phyloP scores from a whole-genome alignment of 1,139 yeast species.

The Yamadazyma atmosphaerica region DNA sequence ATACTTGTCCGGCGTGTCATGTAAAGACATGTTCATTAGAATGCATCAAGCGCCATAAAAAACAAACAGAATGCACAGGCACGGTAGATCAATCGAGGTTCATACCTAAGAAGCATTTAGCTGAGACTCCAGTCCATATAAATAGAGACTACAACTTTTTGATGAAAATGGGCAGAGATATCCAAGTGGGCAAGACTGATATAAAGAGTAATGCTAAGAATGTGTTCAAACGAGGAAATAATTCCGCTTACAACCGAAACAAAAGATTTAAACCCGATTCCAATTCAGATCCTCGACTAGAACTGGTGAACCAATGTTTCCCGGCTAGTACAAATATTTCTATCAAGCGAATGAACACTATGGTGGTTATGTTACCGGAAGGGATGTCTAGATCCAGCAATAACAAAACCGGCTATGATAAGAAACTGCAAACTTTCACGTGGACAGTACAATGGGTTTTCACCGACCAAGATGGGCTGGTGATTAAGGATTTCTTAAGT shows the following conservation, averaged over 20 bases:
- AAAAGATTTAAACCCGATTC: conserved; percentile 26
- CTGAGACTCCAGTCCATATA: conserved; percentile 39
- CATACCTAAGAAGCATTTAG: conserved; percentile 45
- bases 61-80: conserved; percentile 65
- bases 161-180: conserved; percentile 55
- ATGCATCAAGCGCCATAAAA: conserved; percentile 75
- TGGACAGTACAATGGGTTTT: conserved; percentile 84
- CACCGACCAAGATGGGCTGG: conserved; percentile 26
- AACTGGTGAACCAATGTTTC: conserved; percentile 22
- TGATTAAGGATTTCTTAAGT: conserved; percentile 36
- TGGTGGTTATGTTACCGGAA: conserved; percentile 53
- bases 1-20: conserved; percentile 84
- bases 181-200: conserved; percentile 54
- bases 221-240: conserved; percentile 32
- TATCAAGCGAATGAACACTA: conserved; percentile 37
- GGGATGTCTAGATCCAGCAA: conserved; percentile 73
- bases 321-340: conserved; percentile 26
- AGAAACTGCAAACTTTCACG: conserved; percentile 55
- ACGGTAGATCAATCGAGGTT: conserved; percentile 60
- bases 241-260: conserved; percentile 16
- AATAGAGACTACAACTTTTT: conserved; percentile 86
- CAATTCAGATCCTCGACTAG: conserved; percentile 26
- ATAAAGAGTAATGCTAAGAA: conserved; percentile 35
- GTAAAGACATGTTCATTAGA: conserved; percentile 64
- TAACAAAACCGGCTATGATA: conserved; percentile 77